phyloP scores from a whole-genome alignment of 257 asterid species.

The Oldenlandia corymbosa region DNA sequence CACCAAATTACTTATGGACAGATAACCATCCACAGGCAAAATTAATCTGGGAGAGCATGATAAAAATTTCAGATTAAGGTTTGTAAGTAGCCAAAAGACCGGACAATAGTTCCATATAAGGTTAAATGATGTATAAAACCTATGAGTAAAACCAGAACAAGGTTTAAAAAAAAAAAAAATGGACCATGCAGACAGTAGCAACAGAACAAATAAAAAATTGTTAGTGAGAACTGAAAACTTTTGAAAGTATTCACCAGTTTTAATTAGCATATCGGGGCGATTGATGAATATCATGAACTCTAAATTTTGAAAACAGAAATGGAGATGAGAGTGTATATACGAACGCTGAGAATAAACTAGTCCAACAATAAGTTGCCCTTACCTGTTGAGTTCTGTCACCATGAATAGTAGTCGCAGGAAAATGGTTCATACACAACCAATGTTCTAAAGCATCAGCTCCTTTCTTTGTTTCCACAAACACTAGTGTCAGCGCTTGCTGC shows the following conservation, averaged over 20 bases:
- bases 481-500: slow-evolving; percentile 74
- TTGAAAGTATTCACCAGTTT: not conserved
- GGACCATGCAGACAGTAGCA: not conserved
- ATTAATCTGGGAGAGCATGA: not conserved
- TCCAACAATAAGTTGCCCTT: not conserved
- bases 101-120: not conserved
- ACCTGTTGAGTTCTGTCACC: slow-evolving; percentile 94
- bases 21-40: too few relatives aligned
- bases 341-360: not conserved
- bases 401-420: slow-evolving; percentile 86
- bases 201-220: not conserved
- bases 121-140: not conserved
- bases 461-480: slow-evolving; percentile 86
- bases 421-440: slow-evolving; percentile 56
- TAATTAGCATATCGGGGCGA: not conserved
- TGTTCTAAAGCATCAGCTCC: slow-evolving; percentile 85
- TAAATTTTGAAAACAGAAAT: not conserved
- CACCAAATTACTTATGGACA: not conserved
- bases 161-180: too few relatives aligned
- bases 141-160: not conserved
- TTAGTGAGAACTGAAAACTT: not conserved
- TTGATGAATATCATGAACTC: not conserved
- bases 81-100: not conserved
- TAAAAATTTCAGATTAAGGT: not conserved
- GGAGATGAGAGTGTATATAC: not conserved